Base-by-base conservation (phyloP, 2,329 filamentous ascomycete genomes). In the Shiraia bambusicola region DNA sequence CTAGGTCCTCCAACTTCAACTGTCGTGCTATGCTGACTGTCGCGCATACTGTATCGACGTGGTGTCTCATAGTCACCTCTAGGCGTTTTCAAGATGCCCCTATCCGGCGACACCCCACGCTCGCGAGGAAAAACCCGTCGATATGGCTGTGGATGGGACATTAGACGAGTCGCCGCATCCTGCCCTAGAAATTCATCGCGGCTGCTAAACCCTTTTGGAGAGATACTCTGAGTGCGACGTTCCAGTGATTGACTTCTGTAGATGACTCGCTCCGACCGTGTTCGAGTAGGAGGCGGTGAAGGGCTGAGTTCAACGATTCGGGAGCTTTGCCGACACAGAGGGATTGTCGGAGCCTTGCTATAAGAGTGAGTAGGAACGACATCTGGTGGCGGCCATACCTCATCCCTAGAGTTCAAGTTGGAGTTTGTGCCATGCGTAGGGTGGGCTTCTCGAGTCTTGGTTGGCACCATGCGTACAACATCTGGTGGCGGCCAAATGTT, bases 1-100 rank as follows among this genome's bases (percentile, higher is more conserved):
- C 53, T 52, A 13, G 56, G 54, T 2, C 55, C 56, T 15, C 56
- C 63, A 2, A 63, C 40, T 45, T 66, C 61, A n/a, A 62, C 63
- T 12, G 44, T 40, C 15, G 50, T 61, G 38, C 60, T 63, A 15
- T 63, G 58, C 4, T 54, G 47, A 26, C 56, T 66, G 5, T 52
- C 47, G 15, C 50, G 50, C 43, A 57, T 43, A 11, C 29, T 44
- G 13, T 44, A 46, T n/a, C 50, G 47, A 2, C 47, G 47, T 0
- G 46, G 32, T 3, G 53, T 58, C 19, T 63, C 53, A 12, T 41
- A 50, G 24, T 49, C 49, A 24, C 47, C 42, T 6, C 48, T 47
- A 1, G 48, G 7, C 9, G 46, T 45, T 36, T 63, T 64, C 16
- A 62, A 39, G 16, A 67, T 66, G 2, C 61, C 44, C 6, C 50